Base-by-base conservation (phyloP, 805 yeast species). In the Sugiyamaella lignohabitans region DNA sequence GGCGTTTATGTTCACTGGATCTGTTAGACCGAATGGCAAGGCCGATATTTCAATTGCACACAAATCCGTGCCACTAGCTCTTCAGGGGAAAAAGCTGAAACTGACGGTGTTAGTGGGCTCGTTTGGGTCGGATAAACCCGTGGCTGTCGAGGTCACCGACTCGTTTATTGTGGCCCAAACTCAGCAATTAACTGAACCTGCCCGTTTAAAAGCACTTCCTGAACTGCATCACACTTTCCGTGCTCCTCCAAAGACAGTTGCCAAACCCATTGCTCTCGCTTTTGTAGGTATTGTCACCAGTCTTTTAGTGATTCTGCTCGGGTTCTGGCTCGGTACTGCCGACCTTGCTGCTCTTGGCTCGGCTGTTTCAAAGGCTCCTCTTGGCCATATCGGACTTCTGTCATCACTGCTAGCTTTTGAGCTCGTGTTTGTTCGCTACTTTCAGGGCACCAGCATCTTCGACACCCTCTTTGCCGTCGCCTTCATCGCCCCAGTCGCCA, bases 221-320 rank as follows among this genome's bases (percentile, higher is more conserved):
- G 88, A 82, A 64, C 82, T 87, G 53, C 63, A 63, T 53, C 87
- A 85, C 62, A 60, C 65, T 32, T 87, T 87, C 68, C 72, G 70
- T 46, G 61, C 65, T 3, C 75, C 74, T n/a, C 78, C 80, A 18
- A 63, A 63, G 29, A 76, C 80, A 30, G 79, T 77, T 10, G 67
- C 75, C 46, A 64, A 77, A 5, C 50, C 70, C 2, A 53, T 84
- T 20, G 81, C 89, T 1, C 52, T 72, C 6, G 54, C 72, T 0
- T 82, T 84, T 56, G 6, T 21, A 19, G 66, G 65, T 4, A 73
- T 78, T 11, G 52, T 68, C 11, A 14, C 18, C 6, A 69, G 60
- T 0, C 64, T 78, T 44, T 61, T 75, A 18, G 49, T 71, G 1
- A 70, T 58, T 0, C 67, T 79, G 42, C 52, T 80, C 24, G 68